Evolutionary conservation across 495 filamentous ascomycete genomes (phyloP).

Genomic region (Aspergillus affinis): DNA sequence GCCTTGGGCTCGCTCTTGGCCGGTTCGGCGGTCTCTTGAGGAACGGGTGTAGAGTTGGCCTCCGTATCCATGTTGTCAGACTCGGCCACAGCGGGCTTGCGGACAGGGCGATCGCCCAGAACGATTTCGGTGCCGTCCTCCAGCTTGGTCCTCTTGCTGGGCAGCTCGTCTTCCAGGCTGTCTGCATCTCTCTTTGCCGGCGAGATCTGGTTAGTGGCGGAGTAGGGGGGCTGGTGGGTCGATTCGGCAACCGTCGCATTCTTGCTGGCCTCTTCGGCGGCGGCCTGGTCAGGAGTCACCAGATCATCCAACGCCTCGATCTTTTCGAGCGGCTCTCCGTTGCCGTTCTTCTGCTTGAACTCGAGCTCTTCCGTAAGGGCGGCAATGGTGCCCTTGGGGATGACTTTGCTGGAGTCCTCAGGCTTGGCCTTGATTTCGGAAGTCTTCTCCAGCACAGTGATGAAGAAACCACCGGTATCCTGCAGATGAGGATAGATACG

Average conservation of each 20-base stretch:
- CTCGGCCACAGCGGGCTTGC: conserved; percentile 43
- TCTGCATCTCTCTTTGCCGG: conserved; percentile 41
- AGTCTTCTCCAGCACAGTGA: conserved; percentile 88
- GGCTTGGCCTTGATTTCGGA: conserved; percentile 82
- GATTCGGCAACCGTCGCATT: conserved; percentile 45
- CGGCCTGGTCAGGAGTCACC: conserved; percentile 35
- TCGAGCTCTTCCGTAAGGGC: conserved; percentile 57
- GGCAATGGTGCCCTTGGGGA: conserved; percentile 50
- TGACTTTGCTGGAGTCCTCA: conserved; percentile 63
- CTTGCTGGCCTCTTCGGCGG: conserved; percentile 39
- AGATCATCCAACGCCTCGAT: conserved; percentile 51
- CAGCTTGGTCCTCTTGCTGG: conserved; percentile 47
- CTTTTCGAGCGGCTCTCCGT: conserved; percentile 43
- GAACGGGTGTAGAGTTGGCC: conserved; percentile 22
- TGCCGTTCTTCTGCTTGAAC: conserved; percentile 42
- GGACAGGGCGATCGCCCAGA: conserved; percentile 51
- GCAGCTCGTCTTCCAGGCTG: conserved; percentile 41
- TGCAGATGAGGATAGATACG: conserved; percentile 92
- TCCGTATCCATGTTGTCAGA: conserved; percentile 40
- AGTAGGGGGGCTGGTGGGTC: conserved; percentile 41
- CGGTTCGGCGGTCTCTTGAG: conserved; percentile 19
- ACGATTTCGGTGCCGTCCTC: conserved; percentile 46
- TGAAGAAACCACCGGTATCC: conserved; percentile 97
- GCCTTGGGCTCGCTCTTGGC: conserved; percentile 15
- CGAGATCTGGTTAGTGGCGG: conserved; percentile 32